Conservation (phyloP, 1,139 yeast genomes). For the Magnusiomyces sp. region DNA sequence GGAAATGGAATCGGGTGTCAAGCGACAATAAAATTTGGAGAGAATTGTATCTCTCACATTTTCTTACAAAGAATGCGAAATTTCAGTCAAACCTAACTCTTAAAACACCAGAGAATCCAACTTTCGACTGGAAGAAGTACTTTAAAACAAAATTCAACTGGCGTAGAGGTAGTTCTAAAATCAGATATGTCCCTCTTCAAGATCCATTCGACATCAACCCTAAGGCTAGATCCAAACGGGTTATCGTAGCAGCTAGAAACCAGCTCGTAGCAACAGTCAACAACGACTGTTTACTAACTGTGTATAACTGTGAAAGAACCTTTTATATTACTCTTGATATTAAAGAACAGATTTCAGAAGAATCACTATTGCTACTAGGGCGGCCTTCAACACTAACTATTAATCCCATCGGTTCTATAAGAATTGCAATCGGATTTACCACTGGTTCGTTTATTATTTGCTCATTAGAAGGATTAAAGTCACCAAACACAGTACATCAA, state of each 20-base stretch:
- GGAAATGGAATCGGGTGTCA: conserved; percentile 12
- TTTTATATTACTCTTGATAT: conserved; percentile 3
- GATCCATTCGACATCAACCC: background rate
- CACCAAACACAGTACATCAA: no score
- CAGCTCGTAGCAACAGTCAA: conserved; percentile 8
- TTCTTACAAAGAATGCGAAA: conserved; percentile 6
- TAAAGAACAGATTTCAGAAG: conserved; percentile 4
- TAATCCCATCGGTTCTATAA: conserved; percentile 10
- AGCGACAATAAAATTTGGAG: conserved; percentile 15
- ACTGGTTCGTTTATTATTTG: conserved; percentile 13
- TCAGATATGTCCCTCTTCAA: conserved; percentile 2
- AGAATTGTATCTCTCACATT: conserved; percentile 8
- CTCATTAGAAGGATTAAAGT: conserved; percentile 9
- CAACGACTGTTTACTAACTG: conserved; percentile 3
- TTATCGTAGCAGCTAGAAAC: conserved; percentile 13
- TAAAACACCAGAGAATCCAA: background rate
- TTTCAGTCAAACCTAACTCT: background rate
- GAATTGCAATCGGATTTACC: conserved; percentile 12
- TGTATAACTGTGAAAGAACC: conserved; percentile 6
- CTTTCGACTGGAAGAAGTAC: conserved; percentile 11
- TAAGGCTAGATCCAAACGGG: no score
- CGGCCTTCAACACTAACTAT: conserved; percentile 8
- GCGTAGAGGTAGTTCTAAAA: conserved; percentile 10
- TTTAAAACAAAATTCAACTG: conserved; percentile 13
- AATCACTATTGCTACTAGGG: background rate